Evolutionary conservation across 495 filamentous ascomycete genomes (phyloP).

Genomic region (Cenococcum geophilum): DNA sequence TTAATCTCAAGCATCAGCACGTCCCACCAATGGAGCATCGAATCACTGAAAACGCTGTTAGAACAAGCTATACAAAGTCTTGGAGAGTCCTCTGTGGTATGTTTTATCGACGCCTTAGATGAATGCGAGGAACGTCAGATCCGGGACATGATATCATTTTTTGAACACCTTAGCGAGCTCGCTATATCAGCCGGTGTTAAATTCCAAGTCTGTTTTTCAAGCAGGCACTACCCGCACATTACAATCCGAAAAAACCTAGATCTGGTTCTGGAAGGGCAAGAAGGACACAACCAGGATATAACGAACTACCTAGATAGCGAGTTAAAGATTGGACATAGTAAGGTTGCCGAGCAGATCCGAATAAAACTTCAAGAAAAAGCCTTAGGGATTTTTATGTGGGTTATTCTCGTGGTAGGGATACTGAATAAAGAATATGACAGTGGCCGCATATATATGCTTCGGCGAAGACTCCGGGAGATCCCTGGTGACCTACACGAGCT

Average conservation of each 20-base stretch:
- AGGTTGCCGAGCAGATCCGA: slow-evolving; percentile 16
- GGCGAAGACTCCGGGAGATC: slow-evolving; percentile 15
- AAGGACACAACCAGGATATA: slow-evolving; percentile 21
- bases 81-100: slow-evolving; percentile 7
- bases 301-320: slow-evolving; percentile 16
- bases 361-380: slow-evolving; percentile 19
- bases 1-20: slow-evolving; percentile 5
- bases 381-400: slow-evolving; percentile 26
- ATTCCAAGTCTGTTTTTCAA: slow-evolving; percentile 43
- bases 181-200: slow-evolving; percentile 6
- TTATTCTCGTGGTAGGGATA: slow-evolving; percentile 22
- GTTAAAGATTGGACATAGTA: slow-evolving; percentile 18
- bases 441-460: slow-evolving; percentile 17
- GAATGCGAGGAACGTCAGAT: slow-evolving; percentile 23
- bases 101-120: slow-evolving; percentile 27
- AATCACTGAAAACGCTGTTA: slow-evolving; percentile 13
- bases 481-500: slow-evolving; percentile 23
- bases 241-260: slow-evolving; percentile 33
- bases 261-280: slow-evolving; percentile 33
- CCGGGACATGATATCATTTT: slow-evolving; percentile 19
- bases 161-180: slow-evolving; percentile 14
- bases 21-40: slow-evolving; percentile 15
- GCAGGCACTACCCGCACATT: slow-evolving; percentile 49
- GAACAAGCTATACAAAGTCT: slow-evolving; percentile 15
- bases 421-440: slow-evolving; percentile 20